phyloP scores from a whole-genome alignment of 1,284 basidiomycete species.

The Heliocybe sulcata region DNA sequence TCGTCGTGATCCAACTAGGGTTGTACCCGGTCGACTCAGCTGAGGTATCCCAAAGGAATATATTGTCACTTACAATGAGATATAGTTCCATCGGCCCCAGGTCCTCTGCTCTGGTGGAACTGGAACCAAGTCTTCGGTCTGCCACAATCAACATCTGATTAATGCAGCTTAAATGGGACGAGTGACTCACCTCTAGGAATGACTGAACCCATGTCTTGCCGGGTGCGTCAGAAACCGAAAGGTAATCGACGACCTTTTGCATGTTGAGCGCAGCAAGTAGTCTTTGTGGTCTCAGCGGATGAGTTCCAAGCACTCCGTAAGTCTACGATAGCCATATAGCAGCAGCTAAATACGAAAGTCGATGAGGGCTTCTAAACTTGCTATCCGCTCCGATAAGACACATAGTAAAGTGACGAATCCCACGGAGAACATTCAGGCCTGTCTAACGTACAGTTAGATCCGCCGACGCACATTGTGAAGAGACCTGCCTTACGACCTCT shows the following conservation, averaged over 20 bases:
- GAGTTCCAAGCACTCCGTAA: neutral
- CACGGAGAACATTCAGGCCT: too few relatives aligned
- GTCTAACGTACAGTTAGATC: too few relatives aligned
- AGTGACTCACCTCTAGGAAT: conserved; percentile 17
- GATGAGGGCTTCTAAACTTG: neutral
- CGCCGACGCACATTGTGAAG: too few relatives aligned
- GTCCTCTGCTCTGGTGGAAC: conserved; percentile 49
- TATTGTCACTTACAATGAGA: conserved; percentile 44
- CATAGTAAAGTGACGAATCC: neutral
- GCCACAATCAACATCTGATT: conserved; percentile 2
- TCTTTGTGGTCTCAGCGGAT: neutral
- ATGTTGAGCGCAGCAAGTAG: neutral
- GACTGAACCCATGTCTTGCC: conserved; percentile 19
- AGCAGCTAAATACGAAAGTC: neutral
- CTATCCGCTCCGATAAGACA: neutral
- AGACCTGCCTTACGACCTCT: too few relatives aligned
- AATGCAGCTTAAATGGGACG: conserved; percentile 7
- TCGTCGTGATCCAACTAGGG: conserved; percentile 70
- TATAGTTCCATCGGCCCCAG: conserved; percentile 57
- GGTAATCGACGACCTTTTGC: neutral
- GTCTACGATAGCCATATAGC: neutral
- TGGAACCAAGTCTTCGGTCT: conserved; percentile 62
- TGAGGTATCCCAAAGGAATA: neutral
- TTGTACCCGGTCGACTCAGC: neutral
- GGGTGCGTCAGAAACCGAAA: conserved; percentile 15